These are phyloP conservation scores for Suillus lakei DNA, from an alignment of 768 basidiomycete species.

Conservation along the genomic window DNA sequence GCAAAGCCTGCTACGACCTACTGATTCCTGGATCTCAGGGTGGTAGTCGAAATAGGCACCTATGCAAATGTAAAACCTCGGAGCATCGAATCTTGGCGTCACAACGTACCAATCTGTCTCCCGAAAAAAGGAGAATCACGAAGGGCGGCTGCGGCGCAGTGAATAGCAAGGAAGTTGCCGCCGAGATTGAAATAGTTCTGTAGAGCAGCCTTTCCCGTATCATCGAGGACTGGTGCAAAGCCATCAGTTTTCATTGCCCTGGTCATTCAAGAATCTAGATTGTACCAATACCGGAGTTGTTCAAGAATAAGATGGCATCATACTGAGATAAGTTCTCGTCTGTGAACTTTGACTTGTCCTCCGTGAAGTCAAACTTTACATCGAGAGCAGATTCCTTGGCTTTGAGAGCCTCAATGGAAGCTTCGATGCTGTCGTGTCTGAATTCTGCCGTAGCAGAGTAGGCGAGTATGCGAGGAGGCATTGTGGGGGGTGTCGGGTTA, in stretches of 20 bases:
- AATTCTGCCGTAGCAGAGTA: slow-evolving; percentile 67
- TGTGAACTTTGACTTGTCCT: slow-evolving; percentile 62
- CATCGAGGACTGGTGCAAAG: slow-evolving; percentile 53
- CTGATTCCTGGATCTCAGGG: slow-evolving; percentile 65
- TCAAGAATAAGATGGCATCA: slow-evolving; percentile 72
- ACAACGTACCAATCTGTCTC: slow-evolving; percentile 54
- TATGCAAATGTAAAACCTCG: slow-evolving; percentile 23
- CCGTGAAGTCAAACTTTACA: slow-evolving; percentile 65
- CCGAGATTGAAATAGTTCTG: slow-evolving; percentile 67
- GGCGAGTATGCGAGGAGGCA: slow-evolving; percentile 51
- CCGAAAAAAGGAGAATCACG: slow-evolving; percentile 61
- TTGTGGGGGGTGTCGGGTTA: slow-evolving; percentile 7
- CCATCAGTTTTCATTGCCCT: slow-evolving; percentile 5
- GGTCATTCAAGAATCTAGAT: slow-evolving; percentile 7
- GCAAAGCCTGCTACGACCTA: slow-evolving; percentile 34
- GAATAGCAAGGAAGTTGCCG: slow-evolving; percentile 73
- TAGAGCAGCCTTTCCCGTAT: slow-evolving; percentile 61
- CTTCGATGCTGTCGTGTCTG: slow-evolving; percentile 78
- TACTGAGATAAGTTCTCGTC: slow-evolving; percentile 56
- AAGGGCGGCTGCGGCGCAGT: slow-evolving; percentile 66
- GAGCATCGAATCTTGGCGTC: neutral
- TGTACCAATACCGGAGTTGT: slow-evolving; percentile 70
- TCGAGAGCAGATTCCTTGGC: slow-evolving; percentile 49
- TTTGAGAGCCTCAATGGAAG: slow-evolving; percentile 62
- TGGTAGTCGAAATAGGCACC: slow-evolving; percentile 78